phyloP scores from a whole-genome alignment of 768 basidiomycete genomes.

The Rhizopogon vesiculosus region DNA sequence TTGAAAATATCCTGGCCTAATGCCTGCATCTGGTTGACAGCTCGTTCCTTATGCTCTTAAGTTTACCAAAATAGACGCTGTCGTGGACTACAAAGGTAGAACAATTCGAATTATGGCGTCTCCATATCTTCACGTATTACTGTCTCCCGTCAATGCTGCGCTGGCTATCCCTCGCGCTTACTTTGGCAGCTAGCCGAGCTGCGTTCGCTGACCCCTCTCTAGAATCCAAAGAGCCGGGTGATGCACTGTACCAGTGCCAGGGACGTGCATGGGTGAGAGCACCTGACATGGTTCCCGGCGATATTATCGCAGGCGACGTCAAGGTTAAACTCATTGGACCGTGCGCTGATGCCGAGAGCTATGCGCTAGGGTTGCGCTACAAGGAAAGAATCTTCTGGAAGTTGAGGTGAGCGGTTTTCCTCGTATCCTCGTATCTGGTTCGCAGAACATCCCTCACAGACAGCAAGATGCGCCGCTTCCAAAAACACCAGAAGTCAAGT shows the following conservation, averaged over 20 bases:
- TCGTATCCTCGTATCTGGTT: neutral
- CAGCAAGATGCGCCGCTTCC: neutral
- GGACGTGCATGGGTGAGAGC: neutral
- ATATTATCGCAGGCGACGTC: neutral
- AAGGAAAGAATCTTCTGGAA: neutral
- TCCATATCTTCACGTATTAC: neutral
- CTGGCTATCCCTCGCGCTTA: neutral
- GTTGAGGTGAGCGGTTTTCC: neutral
- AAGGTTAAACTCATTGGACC: neutral
- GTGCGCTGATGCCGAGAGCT: neutral
- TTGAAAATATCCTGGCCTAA: too few species aligned
- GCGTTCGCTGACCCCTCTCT: neutral
- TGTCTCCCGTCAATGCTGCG: neutral
- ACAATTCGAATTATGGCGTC: too few species aligned
- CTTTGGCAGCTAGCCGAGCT: neutral
- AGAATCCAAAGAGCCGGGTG: neutral
- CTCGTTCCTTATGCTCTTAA: too few species aligned
- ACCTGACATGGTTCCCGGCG: neutral
- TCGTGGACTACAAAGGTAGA: too few species aligned
- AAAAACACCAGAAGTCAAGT: neutral
- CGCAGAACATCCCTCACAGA: neutral
- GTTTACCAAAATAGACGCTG: too few species aligned
- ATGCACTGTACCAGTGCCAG: neutral
- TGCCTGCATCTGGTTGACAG: too few species aligned
- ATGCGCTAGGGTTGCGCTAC: neutral